Evolutionary conservation across 2,329 filamentous ascomycete genomes (phyloP).

Genomic region (Neoarthrinium moseri): DNA sequence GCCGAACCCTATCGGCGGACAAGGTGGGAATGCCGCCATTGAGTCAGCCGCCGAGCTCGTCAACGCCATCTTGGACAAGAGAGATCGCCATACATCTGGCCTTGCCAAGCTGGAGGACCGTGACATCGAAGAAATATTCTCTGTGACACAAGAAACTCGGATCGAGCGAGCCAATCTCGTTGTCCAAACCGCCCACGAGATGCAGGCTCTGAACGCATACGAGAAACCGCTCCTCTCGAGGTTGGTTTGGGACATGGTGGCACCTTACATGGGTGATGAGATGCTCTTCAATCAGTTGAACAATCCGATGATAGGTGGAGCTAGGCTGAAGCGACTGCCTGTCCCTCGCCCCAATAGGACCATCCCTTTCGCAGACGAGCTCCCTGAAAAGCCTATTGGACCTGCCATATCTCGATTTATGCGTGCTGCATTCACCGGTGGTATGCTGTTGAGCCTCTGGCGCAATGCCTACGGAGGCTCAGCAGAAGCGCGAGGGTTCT

Average conservation of each 20-base stretch:
- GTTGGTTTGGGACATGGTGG: not conserved
- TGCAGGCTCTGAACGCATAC: constrained; percentile 16
- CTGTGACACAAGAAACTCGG: constrained; percentile 17
- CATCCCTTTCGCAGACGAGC: constrained; percentile 16
- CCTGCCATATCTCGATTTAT: too few relatives aligned
- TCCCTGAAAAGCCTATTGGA: constrained; percentile 10
- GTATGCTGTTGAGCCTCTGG: too few relatives aligned
- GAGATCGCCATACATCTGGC: not conserved
- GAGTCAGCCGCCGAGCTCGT: constrained; percentile 23
- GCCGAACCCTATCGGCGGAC: constrained; percentile 25
- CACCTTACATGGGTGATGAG: constrained; percentile 1
- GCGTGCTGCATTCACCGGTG: too few relatives aligned
- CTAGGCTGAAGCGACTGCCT: constrained; percentile 8
- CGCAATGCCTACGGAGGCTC: too few relatives aligned
- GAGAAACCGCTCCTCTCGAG: constrained; percentile 15
- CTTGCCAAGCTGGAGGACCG: constrained; percentile 12
- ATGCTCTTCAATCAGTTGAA: not conserved
- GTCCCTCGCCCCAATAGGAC: constrained; percentile 12
- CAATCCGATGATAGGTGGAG: not conserved
- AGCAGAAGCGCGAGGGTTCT: too few relatives aligned
- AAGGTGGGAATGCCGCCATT: constrained; percentile 26
- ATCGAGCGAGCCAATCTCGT: constrained; percentile 11
- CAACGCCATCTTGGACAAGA: constrained; percentile 17
- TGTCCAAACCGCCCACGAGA: constrained; percentile 12
- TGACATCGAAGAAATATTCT: constrained; percentile 15